Base-by-base conservation (phyloP, 1,139 yeast species). In the Lodderomyces theae region DNA sequence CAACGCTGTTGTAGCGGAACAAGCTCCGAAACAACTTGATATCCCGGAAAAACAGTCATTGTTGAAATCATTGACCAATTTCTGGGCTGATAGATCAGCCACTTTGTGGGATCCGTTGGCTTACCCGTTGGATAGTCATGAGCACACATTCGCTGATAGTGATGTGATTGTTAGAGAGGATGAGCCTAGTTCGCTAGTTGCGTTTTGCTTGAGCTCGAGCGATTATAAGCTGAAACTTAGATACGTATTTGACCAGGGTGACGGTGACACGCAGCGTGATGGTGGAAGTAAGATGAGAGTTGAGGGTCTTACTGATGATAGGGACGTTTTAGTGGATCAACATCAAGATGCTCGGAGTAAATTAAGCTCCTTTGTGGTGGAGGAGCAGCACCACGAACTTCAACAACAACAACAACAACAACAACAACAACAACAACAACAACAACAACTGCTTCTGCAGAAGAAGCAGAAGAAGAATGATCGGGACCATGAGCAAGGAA, bases 21-120 rank as follows among this genome's bases (percentile, higher is more conserved):
- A 42, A 34, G 18, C 11, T 28, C 31, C 23, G n/a, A 45, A 45
- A 17, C 42, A 40, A 25, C 30, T 40, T 29, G 48, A 45, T 24
- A 45, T 41, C 7, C 64, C 87, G 2, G 97, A 88, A 54, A 79
- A 79, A 51, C 78, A 81, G 25, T 83, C 96, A 1, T 61, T 94
- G 25, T 76, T 94, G 64, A 88, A 87, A 53, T 82, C 96, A 0
- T 67, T 94, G 43, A 80, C 96, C 0, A 88, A 83, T 53, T 90
- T 92, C 62, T 92, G 98, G 98, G 97, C 97, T 1, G 98, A 94
- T 62, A 67, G 98, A 52, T 86, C 97, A 1, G 92, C 97, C 0
- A 86, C 96, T 2, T 75, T 94, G 17, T 94, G 98, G 98, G 89
- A 86, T 50, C 95, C 97, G 0, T 66, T 94, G 31, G 84, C 79